Base-by-base conservation (phyloP, 2,329 filamentous ascomycete species). In the Cladophialophora psammophila region DNA sequence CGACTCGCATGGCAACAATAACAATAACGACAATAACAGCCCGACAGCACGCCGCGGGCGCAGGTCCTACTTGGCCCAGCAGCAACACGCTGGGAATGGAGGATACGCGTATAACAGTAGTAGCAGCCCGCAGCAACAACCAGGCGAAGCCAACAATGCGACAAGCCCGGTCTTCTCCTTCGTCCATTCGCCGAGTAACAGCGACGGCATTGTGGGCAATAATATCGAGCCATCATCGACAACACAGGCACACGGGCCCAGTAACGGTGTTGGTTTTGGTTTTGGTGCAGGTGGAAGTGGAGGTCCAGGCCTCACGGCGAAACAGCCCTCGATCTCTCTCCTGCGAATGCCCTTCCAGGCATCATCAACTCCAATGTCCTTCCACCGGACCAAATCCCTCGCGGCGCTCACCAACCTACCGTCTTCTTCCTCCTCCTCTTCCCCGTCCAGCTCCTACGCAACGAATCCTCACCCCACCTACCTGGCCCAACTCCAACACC, bases 111-210 rank as follows among this genome's bases (percentile, higher is more conserved):
- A 34, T 40, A 38, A 20, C 5, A 20, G 7, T 15, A 32, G 35
- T 2, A 18, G 55, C 38, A 55, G 48, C 20, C 59, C 59, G 3
- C 36, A 62, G 18, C 31, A 64, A 26, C 26, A 26, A 26, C 2
- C 2, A 12, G 53, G 52, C 13, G 53, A 58, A 15, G 18, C 26
- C 20, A 40, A 7, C 20, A 40, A 7, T 26, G 42, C 50, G 10
- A 45, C 55, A 10, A 69, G 67, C 40, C 67, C 67, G 35, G 67
- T 69, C 38, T 69, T 67, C 35, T 67, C 64, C 13, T 69, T 67
- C 35, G 36, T 63, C 57, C 67, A 64, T 36, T 63, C 67, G 18
- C 65, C 58, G 8, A 42, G 58, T 10, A 55, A 60, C 52, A 65
- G 64, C 66, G 40, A 18, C 35, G 13, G n/a, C 26, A 61, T 26